Evolutionary conservation across 2,329 filamentous ascomycete species (phyloP).

Genomic region (Monosporascus sp.): DNA sequence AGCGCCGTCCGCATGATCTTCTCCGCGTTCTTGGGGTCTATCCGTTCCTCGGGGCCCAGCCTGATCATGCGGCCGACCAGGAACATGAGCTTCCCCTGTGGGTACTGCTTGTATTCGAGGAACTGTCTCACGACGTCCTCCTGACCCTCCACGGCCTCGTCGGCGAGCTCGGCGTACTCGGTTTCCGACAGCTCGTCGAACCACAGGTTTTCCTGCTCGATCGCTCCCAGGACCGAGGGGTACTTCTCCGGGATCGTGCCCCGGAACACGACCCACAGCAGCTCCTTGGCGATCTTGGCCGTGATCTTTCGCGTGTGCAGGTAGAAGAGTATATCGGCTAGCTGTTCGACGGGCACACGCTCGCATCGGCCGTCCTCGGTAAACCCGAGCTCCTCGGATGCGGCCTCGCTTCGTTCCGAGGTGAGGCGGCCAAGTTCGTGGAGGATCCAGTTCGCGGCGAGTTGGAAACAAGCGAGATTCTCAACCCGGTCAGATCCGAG

Average conservation of each 20-base stretch:
- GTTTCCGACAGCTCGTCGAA: constrained; percentile 44
- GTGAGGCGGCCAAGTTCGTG: constrained; percentile 70
- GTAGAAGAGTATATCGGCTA: constrained; percentile 47
- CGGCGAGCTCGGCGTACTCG: constrained; percentile 46
- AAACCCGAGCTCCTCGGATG: constrained; percentile 28
- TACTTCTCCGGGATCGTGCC: constrained; percentile 36
- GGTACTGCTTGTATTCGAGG: constrained; percentile 37
- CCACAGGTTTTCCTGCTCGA: constrained; percentile 46
- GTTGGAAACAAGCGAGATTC: constrained; percentile 33
- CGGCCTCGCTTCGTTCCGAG: constrained; percentile 36
- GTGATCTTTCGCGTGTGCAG: constrained; percentile 47
- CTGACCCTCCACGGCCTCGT: constrained; percentile 39
- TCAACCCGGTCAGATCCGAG: constrained; percentile 14
- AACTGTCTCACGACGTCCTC: constrained; percentile 44
- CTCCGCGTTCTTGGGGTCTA: constrained; percentile 49
- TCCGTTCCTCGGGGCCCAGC: constrained; percentile 47
- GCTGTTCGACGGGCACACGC: constrained; percentile 39
- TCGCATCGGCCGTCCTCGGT: constrained; percentile 42
- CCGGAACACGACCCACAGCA: constrained; percentile 48
- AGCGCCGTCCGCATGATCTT: constrained; percentile 34
- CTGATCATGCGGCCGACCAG: constrained; percentile 56
- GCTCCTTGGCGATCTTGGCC: constrained; percentile 52
- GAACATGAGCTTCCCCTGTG: constrained; percentile 56
- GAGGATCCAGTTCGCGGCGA: constrained; percentile 63
- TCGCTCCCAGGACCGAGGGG: constrained; percentile 35